A percentile compares a stretch with the other conserved stretches of the same genome.
phyloP scores from a whole-genome alignment of 2,329 filamentous ascomycete species.

The Aureobasidium sp. region DNA sequence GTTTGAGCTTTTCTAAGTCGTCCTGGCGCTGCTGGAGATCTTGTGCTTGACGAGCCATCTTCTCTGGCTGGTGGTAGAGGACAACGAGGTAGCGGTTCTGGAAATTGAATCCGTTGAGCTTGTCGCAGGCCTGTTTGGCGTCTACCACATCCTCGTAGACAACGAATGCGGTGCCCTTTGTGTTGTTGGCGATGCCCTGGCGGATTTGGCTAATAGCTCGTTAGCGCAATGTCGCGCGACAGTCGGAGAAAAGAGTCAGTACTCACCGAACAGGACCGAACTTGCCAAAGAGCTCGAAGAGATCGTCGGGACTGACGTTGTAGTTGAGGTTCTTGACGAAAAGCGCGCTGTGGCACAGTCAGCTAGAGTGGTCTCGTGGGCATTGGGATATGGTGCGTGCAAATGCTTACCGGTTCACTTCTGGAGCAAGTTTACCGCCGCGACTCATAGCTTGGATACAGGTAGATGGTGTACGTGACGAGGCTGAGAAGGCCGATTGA shows the following conservation, averaged over 20 bases:
- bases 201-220: constrained; percentile 72
- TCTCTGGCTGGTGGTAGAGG: constrained; percentile 70
- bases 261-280: constrained; percentile 77
- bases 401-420: constrained; percentile 88
- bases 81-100: constrained; percentile 97
- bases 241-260: constrained; percentile 42
- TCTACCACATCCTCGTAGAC: constrained; percentile 99
- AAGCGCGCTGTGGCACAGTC: constrained; percentile 66
- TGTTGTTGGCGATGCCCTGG: constrained; percentile 93
- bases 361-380: constrained; percentile 21
- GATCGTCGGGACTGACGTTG: constrained; percentile 95
- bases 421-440: constrained; percentile 93
- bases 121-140: constrained; percentile 97
- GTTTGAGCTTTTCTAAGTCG: constrained; percentile 96
- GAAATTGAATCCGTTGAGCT: constrained; percentile 99
- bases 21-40: constrained; percentile 90
- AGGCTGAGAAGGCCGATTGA: constrained; percentile 1
- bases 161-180: constrained; percentile 97
- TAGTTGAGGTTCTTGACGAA: constrained; percentile 99
- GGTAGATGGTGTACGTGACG: constrained; percentile 14
- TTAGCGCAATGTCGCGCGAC: constrained; percentile 4
- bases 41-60: constrained; percentile 81
- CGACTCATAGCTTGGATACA: constrained; percentile 76
- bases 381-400: background rate
- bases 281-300: constrained; percentile 98